Evolutionary conservation across 2,329 filamentous ascomycete species (phyloP), one percentile per base, ranked within the genome.

Genomic region (Pseudogymnoascus verrucosus): DNA sequence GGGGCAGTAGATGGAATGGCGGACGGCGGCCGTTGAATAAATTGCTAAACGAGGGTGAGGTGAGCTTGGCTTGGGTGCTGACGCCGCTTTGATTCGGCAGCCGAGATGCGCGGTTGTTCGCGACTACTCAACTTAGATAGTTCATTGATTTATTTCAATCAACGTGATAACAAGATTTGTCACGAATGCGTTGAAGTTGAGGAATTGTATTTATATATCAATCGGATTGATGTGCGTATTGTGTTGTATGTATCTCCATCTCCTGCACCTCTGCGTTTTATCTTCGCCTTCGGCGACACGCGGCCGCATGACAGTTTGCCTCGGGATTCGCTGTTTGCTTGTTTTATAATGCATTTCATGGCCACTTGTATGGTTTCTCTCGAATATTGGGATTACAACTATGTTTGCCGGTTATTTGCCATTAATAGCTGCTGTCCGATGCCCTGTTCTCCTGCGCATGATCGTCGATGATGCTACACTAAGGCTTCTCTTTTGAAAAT

Each of bases 21-120:
- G 63, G 40, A 65, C 47, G 42, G 44, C 47, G 39, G 39, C 47
- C 47, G 47, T 54, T 54, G 47, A 54, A 54, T 51, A 57, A 62
- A 62, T 42, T 62, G 44, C 62, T 64, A 64, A 62, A 66, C 62
- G 64, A 62, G 60, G 60, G 60, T 62, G 39, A 54, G 63, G 63
- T 64, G 64, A 64, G 66, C 63, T 57, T 60, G 42, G 59, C 37
- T 37, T 36, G 28, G 31, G 23, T 11, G 34, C 37, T 60, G 31
- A 37, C 57, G 34, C 37, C 34, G 57, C 19, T 60, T 39, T 60
- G 57, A 60, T 40, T 60, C 57, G 34, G 57, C 57, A 60, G 23
- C 57, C 34, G 37, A 37, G 57, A 54, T 19, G 47, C 26, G 47
- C 26, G 47, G 47, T 54, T 54, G 26, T 54, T 54, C 26, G 47